Conservation (phyloP, 1,139 yeast genomes). For the Magnusiomyces sp. region DNA sequence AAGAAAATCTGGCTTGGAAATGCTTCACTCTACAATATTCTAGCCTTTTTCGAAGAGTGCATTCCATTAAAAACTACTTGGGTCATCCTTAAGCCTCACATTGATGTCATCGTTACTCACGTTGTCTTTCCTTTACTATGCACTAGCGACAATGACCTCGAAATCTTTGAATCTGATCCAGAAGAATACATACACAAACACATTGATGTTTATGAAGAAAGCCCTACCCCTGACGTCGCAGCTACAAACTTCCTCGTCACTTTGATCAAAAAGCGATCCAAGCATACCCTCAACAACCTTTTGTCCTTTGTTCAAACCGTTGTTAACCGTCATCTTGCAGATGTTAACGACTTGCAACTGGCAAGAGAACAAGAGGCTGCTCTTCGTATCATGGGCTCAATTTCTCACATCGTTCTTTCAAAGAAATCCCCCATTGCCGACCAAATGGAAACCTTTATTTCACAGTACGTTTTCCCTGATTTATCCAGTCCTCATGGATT, state of each 20-base stretch:
- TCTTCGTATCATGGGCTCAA: slow-evolving; percentile 65
- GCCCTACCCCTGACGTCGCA: slow-evolving; percentile 71
- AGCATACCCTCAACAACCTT: slow-evolving; percentile 53
- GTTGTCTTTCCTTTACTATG: slow-evolving; percentile 73
- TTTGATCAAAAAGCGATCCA: slow-evolving; percentile 56
- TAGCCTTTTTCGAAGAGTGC: slow-evolving; percentile 64
- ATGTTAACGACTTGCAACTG: slow-evolving; percentile 42
- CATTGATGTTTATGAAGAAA: slow-evolving; percentile 65
- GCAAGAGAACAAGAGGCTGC: slow-evolving; percentile 77
- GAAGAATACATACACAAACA: slow-evolving; percentile 79
- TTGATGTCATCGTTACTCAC: slow-evolving; percentile 55
- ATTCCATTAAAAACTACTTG: slow-evolving; percentile 62
- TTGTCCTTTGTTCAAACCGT: slow-evolving; percentile 56
- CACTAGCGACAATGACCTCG: slow-evolving; percentile 62
- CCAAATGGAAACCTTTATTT: slow-evolving; percentile 65
- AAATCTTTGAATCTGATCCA: slow-evolving; percentile 80
- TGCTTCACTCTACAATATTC: slow-evolving; percentile 55
- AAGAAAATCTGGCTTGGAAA: slow-evolving; percentile 60
- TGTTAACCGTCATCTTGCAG: slow-evolving; percentile 37
- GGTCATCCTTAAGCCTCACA: slow-evolving; percentile 62
- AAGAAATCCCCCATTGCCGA: slow-evolving; percentile 50
- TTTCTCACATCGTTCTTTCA: slow-evolving; percentile 50
- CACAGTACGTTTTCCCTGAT: slow-evolving; percentile 61
- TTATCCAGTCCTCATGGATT: slow-evolving; percentile 61
- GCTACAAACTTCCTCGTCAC: slow-evolving; percentile 71